Conservation (phyloP, 805 yeast species). For the Teunomyces lycoperdinae region DNA sequence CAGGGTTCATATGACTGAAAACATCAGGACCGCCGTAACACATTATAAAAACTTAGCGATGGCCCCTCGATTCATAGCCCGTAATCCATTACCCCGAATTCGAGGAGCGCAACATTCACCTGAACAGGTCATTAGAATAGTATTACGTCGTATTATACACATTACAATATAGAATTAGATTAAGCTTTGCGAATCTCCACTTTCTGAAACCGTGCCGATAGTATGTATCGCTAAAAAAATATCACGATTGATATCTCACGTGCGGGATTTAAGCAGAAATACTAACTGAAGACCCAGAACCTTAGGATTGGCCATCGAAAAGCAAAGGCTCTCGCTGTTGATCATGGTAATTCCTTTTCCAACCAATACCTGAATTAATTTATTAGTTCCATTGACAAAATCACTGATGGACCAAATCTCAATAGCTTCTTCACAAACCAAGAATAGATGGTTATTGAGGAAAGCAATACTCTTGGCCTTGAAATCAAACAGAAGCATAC, state of each 20-base stretch:
- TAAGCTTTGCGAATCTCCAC: background rate
- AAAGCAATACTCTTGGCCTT: conserved; percentile 37
- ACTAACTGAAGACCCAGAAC: conserved; percentile 61
- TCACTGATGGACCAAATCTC: conserved; percentile 65
- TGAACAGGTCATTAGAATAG: background rate
- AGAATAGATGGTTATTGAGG: conserved; percentile 29
- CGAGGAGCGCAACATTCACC: background rate
- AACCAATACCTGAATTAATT: conserved; percentile 63
- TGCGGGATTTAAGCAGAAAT: conserved; percentile 28
- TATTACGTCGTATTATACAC: background rate
- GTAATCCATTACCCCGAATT: background rate
- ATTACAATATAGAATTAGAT: background rate
- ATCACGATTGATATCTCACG: background rate
- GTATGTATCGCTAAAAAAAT: background rate
- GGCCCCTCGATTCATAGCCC: background rate
- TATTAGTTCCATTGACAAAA: conserved; percentile 40
- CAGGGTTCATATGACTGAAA: background rate
- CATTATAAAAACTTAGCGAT: background rate
- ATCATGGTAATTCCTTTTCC: conserved; percentile 58
- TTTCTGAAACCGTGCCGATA: background rate
- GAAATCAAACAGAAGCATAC: conserved; percentile 43
- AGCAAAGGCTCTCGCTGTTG: conserved; percentile 18
- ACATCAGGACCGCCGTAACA: too few relatives aligned
- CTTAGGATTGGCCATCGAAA: conserved; percentile 63
- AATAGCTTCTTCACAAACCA: conserved; percentile 63